Percentiles rank a stretch among this genome's conserved stretches.
Conservation (phyloP, 2,329 filamentous ascomycete species). For the Exophiala phaeomuriformis region DNA sequence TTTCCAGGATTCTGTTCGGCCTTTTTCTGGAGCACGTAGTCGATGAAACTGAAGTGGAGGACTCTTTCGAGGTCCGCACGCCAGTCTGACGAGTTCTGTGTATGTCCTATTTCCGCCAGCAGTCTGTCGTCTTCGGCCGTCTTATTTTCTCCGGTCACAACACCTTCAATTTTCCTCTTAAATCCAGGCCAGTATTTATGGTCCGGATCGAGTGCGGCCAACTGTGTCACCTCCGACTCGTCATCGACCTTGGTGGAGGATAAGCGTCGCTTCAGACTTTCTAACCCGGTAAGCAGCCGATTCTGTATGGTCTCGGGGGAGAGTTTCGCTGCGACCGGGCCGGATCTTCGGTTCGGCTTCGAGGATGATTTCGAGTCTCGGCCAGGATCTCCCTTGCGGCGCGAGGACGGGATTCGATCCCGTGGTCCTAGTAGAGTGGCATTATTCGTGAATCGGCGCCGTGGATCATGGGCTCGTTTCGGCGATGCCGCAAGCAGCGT, state of each 20-base stretch:
- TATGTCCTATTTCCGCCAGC: conserved; percentile 10
- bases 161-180: conserved; percentile 4
- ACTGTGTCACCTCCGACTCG: conserved; percentile 10
- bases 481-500: conserved; percentile 1
- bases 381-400: not conserved
- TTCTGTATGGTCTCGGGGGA: not conserved
- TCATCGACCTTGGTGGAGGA: conserved; percentile 5
- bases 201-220: conserved; percentile 18
- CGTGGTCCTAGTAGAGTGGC: not conserved
- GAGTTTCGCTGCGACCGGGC: not conserved
- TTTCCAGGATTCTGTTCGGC: conserved; percentile 2
- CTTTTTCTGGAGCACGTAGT: conserved; percentile 16
- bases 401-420: not conserved
- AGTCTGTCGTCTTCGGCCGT: conserved; percentile 6
- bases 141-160: not conserved
- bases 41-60: conserved; percentile 25
- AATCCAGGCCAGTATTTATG: conserved; percentile 12
- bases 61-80: conserved; percentile 13
- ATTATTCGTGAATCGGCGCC: conserved; percentile 29
- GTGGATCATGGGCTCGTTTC: conserved; percentile 26
- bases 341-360: not conserved
- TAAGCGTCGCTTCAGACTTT: conserved; percentile 9
- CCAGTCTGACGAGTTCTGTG: conserved; percentile 2
- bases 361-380: not conserved
- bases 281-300: conserved; percentile 7